These are phyloP conservation scores for Penicillium angulare DNA, from an alignment of 495 filamentous ascomycete genomes.

Conservation along the genomic window DNA sequence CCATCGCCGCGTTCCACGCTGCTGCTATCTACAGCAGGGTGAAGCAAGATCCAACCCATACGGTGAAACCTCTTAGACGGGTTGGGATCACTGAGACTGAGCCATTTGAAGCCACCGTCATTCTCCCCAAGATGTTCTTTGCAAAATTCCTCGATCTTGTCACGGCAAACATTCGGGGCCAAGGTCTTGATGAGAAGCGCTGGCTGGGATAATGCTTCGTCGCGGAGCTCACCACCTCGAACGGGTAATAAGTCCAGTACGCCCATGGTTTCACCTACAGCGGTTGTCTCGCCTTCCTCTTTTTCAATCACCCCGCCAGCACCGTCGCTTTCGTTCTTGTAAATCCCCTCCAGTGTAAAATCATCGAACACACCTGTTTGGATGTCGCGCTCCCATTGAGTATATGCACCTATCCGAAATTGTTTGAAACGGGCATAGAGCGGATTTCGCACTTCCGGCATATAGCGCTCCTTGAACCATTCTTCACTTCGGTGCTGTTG, in stretches of 20 bases:
- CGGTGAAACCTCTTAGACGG: constrained; percentile 95
- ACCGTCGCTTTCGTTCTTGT: constrained; percentile 89
- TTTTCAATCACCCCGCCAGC: constrained; percentile 85
- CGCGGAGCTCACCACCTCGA: constrained; percentile 74
- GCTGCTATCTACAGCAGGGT: constrained; percentile 65
- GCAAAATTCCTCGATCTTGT: constrained; percentile 88
- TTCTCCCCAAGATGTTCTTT: constrained; percentile 85
- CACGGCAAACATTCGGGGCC: constrained; percentile 92
- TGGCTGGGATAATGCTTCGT: constrained; percentile 79
- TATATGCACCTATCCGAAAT: constrained; percentile 70
- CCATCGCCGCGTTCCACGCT: constrained; percentile 57
- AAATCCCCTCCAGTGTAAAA: constrained; percentile 91
- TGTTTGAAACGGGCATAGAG: constrained; percentile 69
- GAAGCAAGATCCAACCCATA: constrained; percentile 97
- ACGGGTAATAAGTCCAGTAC: constrained; percentile 85
- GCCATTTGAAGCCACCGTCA: constrained; percentile 85
- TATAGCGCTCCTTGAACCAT: constrained; percentile 97
- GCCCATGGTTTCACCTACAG: constrained; percentile 86
- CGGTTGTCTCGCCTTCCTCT: constrained; percentile 89
- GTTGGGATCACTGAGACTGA: constrained; percentile 94
- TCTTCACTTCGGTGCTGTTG: constrained; percentile 87
- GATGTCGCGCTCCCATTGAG: constrained; percentile 82
- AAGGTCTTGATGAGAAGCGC: constrained; percentile 97
- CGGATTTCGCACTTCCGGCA: constrained; percentile 70
- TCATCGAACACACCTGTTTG: constrained; percentile 84